Percentiles rank a stretch among this genome's conserved stretches.
Evolutionary conservation across 768 basidiomycete species (phyloP).

Genomic region (Floccularia luteovirens): DNA sequence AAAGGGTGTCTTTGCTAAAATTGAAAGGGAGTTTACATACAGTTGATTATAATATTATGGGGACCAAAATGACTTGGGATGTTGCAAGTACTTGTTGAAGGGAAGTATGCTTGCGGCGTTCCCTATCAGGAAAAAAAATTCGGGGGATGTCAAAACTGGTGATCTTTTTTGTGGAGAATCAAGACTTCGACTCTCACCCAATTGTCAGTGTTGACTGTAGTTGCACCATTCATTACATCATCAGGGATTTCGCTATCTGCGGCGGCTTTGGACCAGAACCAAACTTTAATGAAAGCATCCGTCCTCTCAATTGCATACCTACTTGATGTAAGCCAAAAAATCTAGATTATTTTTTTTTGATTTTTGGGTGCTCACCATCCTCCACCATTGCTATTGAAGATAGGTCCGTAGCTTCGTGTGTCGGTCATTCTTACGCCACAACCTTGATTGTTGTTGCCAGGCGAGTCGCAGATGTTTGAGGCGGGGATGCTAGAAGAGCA

Average conservation of each 20-base stretch:
- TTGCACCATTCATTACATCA: constrained; percentile 34
- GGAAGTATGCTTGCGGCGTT: constrained; percentile 54
- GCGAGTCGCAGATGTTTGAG: constrained; percentile 40
- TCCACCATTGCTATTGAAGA: constrained; percentile 52
- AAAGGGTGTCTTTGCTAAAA: neutral
- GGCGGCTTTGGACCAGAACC: constrained; percentile 63
- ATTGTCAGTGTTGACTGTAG: constrained; percentile 34
- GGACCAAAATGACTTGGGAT: constrained; percentile 43
- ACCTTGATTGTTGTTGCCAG: constrained; percentile 41
- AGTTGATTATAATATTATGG: constrained; percentile 62
- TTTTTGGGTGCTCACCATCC: constrained; percentile 39
- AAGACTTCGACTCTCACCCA: constrained; percentile 33
- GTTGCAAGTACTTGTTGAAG: constrained; percentile 49
- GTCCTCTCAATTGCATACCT: constrained; percentile 66
- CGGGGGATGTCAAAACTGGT: neutral
- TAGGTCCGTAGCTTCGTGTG: constrained; percentile 43
- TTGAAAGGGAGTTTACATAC: constrained; percentile 16
- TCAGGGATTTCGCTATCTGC: constrained; percentile 31
- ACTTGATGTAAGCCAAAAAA: neutral
- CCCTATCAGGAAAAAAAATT: constrained; percentile 29
- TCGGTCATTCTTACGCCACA: constrained; percentile 43
- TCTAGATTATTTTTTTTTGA: neutral
- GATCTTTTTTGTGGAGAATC: neutral
- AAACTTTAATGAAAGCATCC: constrained; percentile 49
- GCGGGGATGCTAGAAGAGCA: constrained; percentile 21